A percentile compares a stretch with the other conserved stretches of the same genome.
These are phyloP conservation scores for Trametes maxima DNA, from an alignment of 768 basidiomycete genomes.

Conservation along the genomic window DNA sequence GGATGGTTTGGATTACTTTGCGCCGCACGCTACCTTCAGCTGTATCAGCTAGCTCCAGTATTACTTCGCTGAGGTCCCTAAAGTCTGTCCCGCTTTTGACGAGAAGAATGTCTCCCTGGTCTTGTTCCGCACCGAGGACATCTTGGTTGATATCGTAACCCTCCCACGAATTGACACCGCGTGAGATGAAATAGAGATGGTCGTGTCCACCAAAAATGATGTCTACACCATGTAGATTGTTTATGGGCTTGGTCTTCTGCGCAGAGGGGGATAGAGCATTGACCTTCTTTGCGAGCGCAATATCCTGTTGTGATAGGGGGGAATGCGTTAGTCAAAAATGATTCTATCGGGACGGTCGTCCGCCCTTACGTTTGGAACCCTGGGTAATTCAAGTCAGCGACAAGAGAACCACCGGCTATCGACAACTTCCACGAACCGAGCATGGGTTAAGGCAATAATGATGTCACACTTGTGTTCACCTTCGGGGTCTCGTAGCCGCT, in stretches of 20 bases:
- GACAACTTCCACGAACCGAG: slow-evolving; percentile 49
- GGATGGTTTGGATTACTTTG: slow-evolving; percentile 62
- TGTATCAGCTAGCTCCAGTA: slow-evolving; percentile 59
- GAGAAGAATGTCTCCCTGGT: slow-evolving; percentile 68
- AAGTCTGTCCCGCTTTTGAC: slow-evolving; percentile 93
- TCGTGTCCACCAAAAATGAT: slow-evolving; percentile 89
- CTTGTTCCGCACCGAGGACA: slow-evolving; percentile 70
- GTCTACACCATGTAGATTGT: slow-evolving; percentile 73
- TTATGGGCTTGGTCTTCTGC: slow-evolving; percentile 47
- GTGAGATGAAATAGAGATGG: slow-evolving; percentile 76
- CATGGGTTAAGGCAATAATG: slow-evolving; percentile 85
- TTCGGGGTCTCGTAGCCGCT: slow-evolving; percentile 66
- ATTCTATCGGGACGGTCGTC: background rate
- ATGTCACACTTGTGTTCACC: slow-evolving; percentile 76
- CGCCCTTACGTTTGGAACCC: slow-evolving; percentile 36
- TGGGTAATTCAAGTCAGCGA: slow-evolving; percentile 2
- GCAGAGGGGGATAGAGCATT: slow-evolving; percentile 58
- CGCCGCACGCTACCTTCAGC: slow-evolving; percentile 64
- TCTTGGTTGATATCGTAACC: slow-evolving; percentile 54
- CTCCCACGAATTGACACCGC: slow-evolving; percentile 68
- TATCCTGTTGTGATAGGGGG: slow-evolving; percentile 51
- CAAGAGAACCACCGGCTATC: background rate
- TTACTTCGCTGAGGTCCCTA: slow-evolving; percentile 78
- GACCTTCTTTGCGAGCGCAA: slow-evolving; percentile 67
- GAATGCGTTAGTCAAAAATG: background rate